A percentile compares a stretch with the other conserved stretches of the same genome.
phyloP scores from a whole-genome alignment of 305 asterid species.

The Solanum hybrid region DNA sequence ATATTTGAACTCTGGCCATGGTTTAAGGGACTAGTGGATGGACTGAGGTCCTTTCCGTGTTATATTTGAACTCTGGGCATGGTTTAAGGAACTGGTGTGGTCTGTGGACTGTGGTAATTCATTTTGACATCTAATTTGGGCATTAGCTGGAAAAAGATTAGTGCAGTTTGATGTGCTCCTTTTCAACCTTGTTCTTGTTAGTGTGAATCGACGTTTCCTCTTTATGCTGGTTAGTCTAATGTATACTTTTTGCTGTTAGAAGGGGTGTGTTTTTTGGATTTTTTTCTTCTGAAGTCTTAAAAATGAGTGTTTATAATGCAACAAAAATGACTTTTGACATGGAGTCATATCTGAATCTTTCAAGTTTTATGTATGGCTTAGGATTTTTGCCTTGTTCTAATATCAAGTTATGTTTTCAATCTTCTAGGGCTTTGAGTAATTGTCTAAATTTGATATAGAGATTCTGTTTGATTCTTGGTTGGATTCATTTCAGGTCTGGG shows the following conservation, averaged over 20 bases:
- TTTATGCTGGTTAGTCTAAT: background rate
- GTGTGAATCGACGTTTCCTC: background rate
- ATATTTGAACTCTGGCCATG: background rate
- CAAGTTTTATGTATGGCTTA: background rate
- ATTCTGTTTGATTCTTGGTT: constrained; percentile 1
- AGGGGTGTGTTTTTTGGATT: background rate
- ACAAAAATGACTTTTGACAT: background rate
- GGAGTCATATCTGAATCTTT: background rate
- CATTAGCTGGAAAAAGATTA: background rate
- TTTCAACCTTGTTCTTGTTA: background rate
- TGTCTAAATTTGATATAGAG: background rate
- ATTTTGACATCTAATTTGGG: background rate
- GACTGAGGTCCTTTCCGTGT: background rate
- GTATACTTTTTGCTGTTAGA: background rate
- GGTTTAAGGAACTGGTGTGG: background rate
- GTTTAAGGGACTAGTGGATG: background rate
- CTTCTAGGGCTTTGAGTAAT: background rate
- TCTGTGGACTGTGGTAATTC: background rate
- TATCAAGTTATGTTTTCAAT: background rate
- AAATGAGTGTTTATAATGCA: background rate
- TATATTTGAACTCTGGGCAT: constrained; percentile 3
- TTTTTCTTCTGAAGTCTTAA: background rate
- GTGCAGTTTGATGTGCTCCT: background rate
- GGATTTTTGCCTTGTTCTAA: background rate
- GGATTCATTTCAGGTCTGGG: constrained; percentile 79